phyloP scores from a whole-genome alignment of 768 basidiomycete species.

The Roridomyces roridus region DNA sequence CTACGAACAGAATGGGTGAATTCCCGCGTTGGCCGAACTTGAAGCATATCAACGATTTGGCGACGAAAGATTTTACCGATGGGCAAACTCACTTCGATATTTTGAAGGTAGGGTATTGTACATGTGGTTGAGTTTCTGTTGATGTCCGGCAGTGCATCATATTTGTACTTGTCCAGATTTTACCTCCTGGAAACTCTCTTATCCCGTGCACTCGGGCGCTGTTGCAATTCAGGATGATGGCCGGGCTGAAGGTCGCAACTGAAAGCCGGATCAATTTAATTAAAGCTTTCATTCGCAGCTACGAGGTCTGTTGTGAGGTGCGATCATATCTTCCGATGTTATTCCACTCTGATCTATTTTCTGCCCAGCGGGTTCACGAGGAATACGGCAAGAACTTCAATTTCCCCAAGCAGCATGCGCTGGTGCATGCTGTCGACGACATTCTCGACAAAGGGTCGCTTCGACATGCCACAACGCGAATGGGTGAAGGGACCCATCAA shows the following conservation, averaged over 20 bases:
- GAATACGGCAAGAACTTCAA: constrained; percentile 1
- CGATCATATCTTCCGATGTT: background rate
- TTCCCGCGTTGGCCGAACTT: constrained; percentile 36
- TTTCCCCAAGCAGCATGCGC: constrained; percentile 12
- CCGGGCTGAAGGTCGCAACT: constrained; percentile 34
- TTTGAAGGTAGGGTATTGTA: constrained; percentile 30
- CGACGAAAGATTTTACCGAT: constrained; percentile 34
- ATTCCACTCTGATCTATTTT: background rate
- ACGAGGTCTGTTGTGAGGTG: background rate
- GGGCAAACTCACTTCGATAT: constrained; percentile 35
- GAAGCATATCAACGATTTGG: constrained; percentile 36
- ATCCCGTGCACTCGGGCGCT: constrained; percentile 33
- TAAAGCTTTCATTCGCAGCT: background rate
- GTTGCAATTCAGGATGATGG: constrained; percentile 28
- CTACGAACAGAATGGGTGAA: constrained; percentile 32
- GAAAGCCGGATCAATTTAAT: constrained; percentile 27
- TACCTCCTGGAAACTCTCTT: constrained; percentile 31
- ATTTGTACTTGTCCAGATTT: constrained; percentile 34
- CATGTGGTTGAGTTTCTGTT: background rate
- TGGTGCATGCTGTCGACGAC: background rate
- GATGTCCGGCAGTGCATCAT: constrained; percentile 34
- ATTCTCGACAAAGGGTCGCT: constrained; percentile 4
- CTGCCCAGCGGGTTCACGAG: background rate
- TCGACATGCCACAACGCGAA: constrained; percentile 3
- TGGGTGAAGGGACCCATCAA: constrained; percentile 11